phyloP scores from a whole-genome alignment of 2,329 filamentous ascomycete genomes.

The Botrytis paeoniae region DNA sequence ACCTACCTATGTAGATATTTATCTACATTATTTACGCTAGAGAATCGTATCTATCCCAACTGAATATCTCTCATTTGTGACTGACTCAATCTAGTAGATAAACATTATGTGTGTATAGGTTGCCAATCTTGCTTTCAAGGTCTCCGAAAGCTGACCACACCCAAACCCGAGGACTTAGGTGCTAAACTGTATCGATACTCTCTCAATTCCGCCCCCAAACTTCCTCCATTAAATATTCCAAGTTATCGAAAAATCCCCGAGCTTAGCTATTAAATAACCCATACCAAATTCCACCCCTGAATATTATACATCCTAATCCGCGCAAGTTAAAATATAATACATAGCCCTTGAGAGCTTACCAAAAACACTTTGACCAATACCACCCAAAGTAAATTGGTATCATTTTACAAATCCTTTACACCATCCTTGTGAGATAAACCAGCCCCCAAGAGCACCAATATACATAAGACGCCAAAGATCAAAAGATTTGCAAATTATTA shows the following conservation, averaged over 20 bases:
- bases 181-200: not conserved
- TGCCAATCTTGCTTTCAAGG: not conserved
- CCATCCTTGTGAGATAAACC: not conserved
- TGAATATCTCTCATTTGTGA: not conserved
- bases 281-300: not conserved
- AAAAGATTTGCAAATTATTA: slow-evolving; percentile 32
- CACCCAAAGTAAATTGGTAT: not conserved
- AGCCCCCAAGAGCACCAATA: not conserved
- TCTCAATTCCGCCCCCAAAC: not conserved
- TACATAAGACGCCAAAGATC: slow-evolving; percentile 2
- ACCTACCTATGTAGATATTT: not conserved
- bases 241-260: not conserved
- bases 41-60: not conserved
- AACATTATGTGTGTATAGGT: not conserved
- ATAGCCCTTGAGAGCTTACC: not conserved
- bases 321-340: not conserved
- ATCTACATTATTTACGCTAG: not conserved
- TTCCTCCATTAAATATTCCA: not conserved
- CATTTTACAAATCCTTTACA: not conserved
- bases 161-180: not conserved
- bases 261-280: not conserved
- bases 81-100: not conserved
- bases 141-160: not conserved
- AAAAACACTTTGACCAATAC: not conserved
- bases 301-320: not conserved